phyloP scores from a whole-genome alignment of 768 basidiomycete genomes.

The Amanita molliuscula region DNA sequence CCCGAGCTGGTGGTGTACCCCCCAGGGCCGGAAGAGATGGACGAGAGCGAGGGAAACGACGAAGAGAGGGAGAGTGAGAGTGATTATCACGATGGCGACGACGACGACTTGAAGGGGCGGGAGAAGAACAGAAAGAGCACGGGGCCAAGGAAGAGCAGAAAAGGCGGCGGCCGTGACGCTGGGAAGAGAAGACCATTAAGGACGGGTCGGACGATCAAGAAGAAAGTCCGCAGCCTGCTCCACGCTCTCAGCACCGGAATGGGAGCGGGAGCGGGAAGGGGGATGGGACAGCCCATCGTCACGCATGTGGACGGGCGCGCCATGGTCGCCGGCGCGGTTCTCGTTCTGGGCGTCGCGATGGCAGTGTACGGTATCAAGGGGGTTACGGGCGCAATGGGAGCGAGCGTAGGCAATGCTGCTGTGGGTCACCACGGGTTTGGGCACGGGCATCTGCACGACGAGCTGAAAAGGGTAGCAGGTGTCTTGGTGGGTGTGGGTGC shows the following conservation, averaged over 20 bases:
- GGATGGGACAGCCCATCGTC: not conserved
- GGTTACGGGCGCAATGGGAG: not conserved
- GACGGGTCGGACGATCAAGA: slow-evolving; percentile 8
- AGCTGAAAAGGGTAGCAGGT: slow-evolving; percentile 19
- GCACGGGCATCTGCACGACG: slow-evolving; percentile 16
- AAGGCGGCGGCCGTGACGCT: not conserved
- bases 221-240: not conserved
- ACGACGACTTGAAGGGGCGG: not conserved
- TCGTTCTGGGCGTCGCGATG: slow-evolving; percentile 63
- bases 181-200: slow-evolving; percentile 9
- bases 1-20: slow-evolving; percentile 52
- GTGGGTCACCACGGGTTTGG: slow-evolving; percentile 12
- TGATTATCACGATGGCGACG: too few species aligned
- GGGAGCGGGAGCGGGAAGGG: not conserved
- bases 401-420: slow-evolving; percentile 10
- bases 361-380: slow-evolving; percentile 40
- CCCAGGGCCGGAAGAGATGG: slow-evolving; percentile 24
- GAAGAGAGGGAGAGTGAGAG: not conserved
- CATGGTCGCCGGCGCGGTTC: slow-evolving; percentile 54
- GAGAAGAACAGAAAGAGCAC: slow-evolving; percentile 7
- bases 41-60: slow-evolving; percentile 14
- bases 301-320: slow-evolving; percentile 25
- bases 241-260: not conserved
- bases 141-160: slow-evolving; percentile 7
- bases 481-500: slow-evolving; percentile 10